phyloP scores from a whole-genome alignment of 2,329 filamentous ascomycete species.

The Phialocephala subalpina region DNA sequence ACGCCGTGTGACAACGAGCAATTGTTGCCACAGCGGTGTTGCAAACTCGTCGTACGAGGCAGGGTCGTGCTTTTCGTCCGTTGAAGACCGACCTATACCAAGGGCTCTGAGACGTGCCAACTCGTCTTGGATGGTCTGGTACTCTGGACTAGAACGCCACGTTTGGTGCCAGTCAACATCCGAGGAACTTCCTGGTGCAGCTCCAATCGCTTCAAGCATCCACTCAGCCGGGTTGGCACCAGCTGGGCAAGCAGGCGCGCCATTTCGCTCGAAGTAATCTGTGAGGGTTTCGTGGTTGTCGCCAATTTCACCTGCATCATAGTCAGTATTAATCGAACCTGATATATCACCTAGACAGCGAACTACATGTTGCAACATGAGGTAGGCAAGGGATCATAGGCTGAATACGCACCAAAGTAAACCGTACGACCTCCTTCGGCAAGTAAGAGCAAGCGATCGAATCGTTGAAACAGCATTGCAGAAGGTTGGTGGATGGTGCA shows the following conservation, averaged over 20 bases:
- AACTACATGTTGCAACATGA: too few species aligned
- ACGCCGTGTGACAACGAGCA: slow-evolving; percentile 60
- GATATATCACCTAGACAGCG: too few species aligned
- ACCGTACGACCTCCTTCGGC: slow-evolving; percentile 78
- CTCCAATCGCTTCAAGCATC: slow-evolving; percentile 71
- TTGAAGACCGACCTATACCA: too few species aligned
- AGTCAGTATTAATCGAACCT: too few species aligned
- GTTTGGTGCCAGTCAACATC: slow-evolving; percentile 69
- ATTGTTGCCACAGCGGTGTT: slow-evolving; percentile 63
- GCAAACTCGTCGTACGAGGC: slow-evolving; percentile 61
- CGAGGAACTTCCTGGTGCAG: slow-evolving; percentile 63
- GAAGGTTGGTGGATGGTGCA: slow-evolving; percentile 96
- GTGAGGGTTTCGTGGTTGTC: slow-evolving; percentile 26
- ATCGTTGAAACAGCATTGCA: slow-evolving; percentile 89
- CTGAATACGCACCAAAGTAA: too few species aligned
- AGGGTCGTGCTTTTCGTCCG: neutral
- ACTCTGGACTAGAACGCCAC: slow-evolving; percentile 53
- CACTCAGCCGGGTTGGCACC: slow-evolving; percentile 82
- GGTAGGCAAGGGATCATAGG: too few species aligned
- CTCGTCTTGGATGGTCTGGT: slow-evolving; percentile 38
- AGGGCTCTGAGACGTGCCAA: slow-evolving; percentile 41
- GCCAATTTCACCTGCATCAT: slow-evolving; percentile 77
- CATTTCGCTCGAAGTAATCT: slow-evolving; percentile 77
- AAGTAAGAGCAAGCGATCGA: slow-evolving; percentile 79
- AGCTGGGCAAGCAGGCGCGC: slow-evolving; percentile 67